Evolutionary conservation across 164 flowering plant species (phyloP).

Genomic region (grape (Vitis vinifera)): ASM3070453v1 NC_081811.1:26937501-26938000

Average conservation of each 20-base stretch:
- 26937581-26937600: no score
- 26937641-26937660: no score
- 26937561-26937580: no score
- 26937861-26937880: conserved; percentile 55
- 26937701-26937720: no score
- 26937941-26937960: conserved; percentile 27
- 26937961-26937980: conserved; percentile 31
- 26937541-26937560: no score
- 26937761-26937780: not conserved
- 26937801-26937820: conserved; percentile 72
- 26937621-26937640: no score
- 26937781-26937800: not conserved
- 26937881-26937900: conserved; percentile 16
- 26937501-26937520: no score
- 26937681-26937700: no score
- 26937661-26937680: no score
- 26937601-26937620: no score
- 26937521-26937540: no score
- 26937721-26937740: not conserved
- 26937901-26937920: conserved; percentile 21
- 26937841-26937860: conserved; percentile 82
- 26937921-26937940: conserved; percentile 7
- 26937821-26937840: conserved; percentile 70
- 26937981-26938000: conserved; percentile 23
- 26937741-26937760: not conserved